phyloP scores from a whole-genome alignment of 352 stramenopile genomes.

The Pythium dissotocum region DNA sequence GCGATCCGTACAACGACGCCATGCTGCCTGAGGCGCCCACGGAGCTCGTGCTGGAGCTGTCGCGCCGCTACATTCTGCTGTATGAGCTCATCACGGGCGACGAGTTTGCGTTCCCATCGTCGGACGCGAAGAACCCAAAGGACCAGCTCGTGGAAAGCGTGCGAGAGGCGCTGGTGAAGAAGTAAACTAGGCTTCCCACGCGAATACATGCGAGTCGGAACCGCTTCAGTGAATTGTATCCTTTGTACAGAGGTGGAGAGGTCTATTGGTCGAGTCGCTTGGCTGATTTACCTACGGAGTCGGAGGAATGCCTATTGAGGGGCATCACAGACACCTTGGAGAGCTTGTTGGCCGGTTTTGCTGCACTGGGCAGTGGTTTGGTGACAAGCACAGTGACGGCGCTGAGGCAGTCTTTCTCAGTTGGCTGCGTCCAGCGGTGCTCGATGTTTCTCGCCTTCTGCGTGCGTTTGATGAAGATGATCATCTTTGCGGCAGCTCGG shows the following conservation, averaged over 20 bases:
- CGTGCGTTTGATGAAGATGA: slow-evolving; percentile 66
- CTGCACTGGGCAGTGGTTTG: background rate
- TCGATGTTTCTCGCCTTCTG: slow-evolving; percentile 61
- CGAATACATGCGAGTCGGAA: background rate
- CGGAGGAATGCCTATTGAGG: background rate
- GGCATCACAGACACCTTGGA: background rate
- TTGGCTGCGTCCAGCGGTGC: slow-evolving; percentile 37
- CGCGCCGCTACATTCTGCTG: slow-evolving; percentile 96
- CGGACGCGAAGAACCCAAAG: slow-evolving; percentile 25
- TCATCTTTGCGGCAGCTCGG: slow-evolving; percentile 48
- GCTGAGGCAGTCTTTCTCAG: background rate
- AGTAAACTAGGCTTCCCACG: slow-evolving; percentile 24
- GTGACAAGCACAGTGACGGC: background rate
- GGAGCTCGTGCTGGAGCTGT: slow-evolving; percentile 96
- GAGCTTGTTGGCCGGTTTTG: background rate
- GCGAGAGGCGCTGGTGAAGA: slow-evolving; percentile 33
- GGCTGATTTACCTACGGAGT: background rate
- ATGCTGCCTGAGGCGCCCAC: slow-evolving; percentile 94
- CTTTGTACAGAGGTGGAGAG: background rate
- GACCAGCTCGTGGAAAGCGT: slow-evolving; percentile 56
- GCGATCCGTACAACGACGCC: slow-evolving; percentile 97
- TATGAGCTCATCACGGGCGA: slow-evolving; percentile 99
- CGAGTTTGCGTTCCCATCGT: slow-evolving; percentile 87
- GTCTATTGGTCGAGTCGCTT: background rate
- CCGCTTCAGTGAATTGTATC: background rate